These are phyloP conservation scores for Tillandsia fasciculata DNA, from an alignment of 176 grass and related monocot species.

Conservation along the genomic window DNA sequence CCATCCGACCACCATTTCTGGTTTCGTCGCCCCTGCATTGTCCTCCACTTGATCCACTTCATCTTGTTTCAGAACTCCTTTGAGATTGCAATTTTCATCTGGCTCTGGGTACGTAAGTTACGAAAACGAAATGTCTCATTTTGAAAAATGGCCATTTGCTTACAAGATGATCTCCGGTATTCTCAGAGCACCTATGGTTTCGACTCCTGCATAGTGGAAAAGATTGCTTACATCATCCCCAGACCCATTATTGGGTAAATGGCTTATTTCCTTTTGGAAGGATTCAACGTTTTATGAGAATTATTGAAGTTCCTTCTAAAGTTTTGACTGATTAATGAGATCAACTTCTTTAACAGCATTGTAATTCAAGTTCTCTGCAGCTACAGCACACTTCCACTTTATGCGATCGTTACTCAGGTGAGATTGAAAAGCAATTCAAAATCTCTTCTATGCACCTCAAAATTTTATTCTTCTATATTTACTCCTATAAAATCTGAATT, in stretches of 20 bases:
- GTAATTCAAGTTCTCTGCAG: constrained; percentile 70
- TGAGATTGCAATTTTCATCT: constrained; percentile 53
- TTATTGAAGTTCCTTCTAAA: too few relatives aligned
- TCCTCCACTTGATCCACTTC: constrained; percentile 82
- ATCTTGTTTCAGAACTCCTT: constrained; percentile 86
- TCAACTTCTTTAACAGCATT: constrained; percentile 28
- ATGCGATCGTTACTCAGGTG: constrained; percentile 64
- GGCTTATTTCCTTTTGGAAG: background rate
- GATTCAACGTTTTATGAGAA: too few relatives aligned
- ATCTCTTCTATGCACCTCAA: too few relatives aligned
- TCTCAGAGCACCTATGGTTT: constrained; percentile 59
- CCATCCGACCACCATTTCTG: constrained; percentile 76
- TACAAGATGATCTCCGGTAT: background rate
- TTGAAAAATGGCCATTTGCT: constrained; percentile 6
- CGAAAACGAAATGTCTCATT: background rate
- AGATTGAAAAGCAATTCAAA: background rate
- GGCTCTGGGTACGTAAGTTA: constrained; percentile 46
- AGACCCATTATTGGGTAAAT: constrained; percentile 65
- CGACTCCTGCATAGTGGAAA: constrained; percentile 72
- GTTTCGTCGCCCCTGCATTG: constrained; percentile 47
- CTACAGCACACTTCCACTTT: constrained; percentile 75
- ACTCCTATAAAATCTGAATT: too few relatives aligned
- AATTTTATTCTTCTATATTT: too few relatives aligned
- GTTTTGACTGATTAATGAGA: background rate
- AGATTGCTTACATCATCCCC: constrained; percentile 43